Evolutionary conservation across 345 rosid species (phyloP).

Genomic region (Noccaea caerulescens): DNA sequence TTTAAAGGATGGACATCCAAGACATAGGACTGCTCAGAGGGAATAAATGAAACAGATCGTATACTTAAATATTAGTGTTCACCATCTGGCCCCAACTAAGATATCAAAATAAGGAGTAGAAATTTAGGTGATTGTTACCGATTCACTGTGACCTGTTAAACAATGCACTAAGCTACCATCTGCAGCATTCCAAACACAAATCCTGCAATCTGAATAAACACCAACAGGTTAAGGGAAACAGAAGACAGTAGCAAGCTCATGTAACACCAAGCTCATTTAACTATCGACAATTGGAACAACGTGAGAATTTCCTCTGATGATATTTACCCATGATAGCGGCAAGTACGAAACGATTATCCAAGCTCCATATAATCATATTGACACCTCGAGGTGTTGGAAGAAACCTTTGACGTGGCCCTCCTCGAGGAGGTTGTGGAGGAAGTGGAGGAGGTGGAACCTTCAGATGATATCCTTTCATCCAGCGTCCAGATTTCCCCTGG

Average conservation of each 20-base stretch:
- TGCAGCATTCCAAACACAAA: constrained; percentile 99
- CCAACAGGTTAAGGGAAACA: constrained; percentile 18
- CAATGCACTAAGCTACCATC: constrained; percentile 98
- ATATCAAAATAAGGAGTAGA: constrained; percentile 27
- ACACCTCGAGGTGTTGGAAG: constrained; percentile 99
- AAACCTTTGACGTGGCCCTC: constrained; percentile 97
- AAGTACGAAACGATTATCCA: constrained; percentile 97
- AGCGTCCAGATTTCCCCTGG: constrained; percentile 93
- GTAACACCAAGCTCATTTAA: constrained; percentile 19
- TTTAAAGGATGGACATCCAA: constrained; percentile 99
- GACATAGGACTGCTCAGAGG: constrained; percentile 83
- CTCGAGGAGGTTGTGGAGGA: constrained; percentile 97
- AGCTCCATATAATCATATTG: constrained; percentile 99
- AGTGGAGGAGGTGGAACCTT: constrained; percentile 99
- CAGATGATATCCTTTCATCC: constrained; percentile 89
- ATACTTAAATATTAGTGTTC: constrained; percentile 10
- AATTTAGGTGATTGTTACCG: constrained; percentile 62
- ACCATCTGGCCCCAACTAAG: constrained; percentile 34
- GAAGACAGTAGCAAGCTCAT: constrained; percentile 28
- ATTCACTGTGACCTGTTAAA: constrained; percentile 92
- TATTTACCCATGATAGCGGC: constrained; percentile 98
- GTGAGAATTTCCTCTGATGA: constrained; percentile 16
- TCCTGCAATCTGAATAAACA: constrained; percentile 90
- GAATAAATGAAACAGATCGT: constrained; percentile 28
- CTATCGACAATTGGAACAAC: constrained; percentile 4